Evolutionary conservation across 2,329 filamentous ascomycete genomes (phyloP).

Genomic region (Aspergillus niger): DNA sequence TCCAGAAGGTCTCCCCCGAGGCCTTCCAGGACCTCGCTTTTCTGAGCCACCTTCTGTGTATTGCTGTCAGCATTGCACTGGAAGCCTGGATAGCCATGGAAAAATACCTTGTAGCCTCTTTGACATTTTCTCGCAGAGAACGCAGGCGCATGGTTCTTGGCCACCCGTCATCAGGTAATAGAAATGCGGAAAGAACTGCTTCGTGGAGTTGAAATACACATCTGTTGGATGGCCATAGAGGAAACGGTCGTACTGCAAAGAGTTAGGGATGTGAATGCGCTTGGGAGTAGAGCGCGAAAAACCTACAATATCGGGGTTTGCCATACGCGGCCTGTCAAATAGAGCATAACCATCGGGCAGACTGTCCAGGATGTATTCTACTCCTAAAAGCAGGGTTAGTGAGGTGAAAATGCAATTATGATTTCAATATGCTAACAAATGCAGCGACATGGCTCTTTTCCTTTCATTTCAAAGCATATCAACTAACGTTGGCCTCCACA

Average conservation of each 20-base stretch:
- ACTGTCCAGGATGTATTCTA: constrained; percentile 53
- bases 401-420: not conserved
- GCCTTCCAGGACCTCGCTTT: constrained; percentile 3
- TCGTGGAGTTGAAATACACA: constrained; percentile 55
- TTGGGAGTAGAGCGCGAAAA: not conserved
- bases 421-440: not conserved
- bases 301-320: constrained; percentile 38
- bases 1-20: constrained; percentile 4
- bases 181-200: constrained; percentile 60
- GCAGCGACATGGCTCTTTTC: not conserved
- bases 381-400: constrained; percentile 30
- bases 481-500: not conserved
- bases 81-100: not conserved
- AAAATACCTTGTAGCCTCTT: constrained; percentile 18
- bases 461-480: not conserved
- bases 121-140: constrained; percentile 43
- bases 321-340: constrained; percentile 52
- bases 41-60: not conserved
- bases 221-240: constrained; percentile 59
- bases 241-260: constrained; percentile 53
- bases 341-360: constrained; percentile 59
- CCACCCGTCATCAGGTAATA: constrained; percentile 55
- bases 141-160: constrained; percentile 52
- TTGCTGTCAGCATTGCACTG: not conserved
- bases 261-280: not conserved